Base-by-base conservation (phyloP, 169 alveolate genomes). In the Eimeria zaria region DNA sequence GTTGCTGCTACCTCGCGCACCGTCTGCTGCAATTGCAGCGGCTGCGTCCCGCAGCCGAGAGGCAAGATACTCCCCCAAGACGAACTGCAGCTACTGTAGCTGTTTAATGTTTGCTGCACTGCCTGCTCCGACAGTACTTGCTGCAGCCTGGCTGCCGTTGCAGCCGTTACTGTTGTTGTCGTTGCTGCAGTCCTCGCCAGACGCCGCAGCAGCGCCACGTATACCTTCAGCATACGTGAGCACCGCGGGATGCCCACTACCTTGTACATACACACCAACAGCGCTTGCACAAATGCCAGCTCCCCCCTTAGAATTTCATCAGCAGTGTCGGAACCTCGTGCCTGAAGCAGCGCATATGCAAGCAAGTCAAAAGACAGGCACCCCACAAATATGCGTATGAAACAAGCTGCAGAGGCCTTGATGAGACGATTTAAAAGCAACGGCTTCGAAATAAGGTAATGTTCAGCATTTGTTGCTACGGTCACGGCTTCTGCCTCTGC, bases 121-220 rank as follows among this genome's bases (percentile, higher is more conserved):
- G 91, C 41, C 91, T 83, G 58, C 53, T 83, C 53, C 48, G 91
- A 83, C 91, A 83, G 91, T 74, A 55, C 71, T 36, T 83, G 91
- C 48, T 48, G 53, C 74, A 83, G 74, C 51, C 71, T 48, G 51
- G 60, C 51, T 27, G 51, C 74, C 24, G 71, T 83, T 33, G 91
- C 76, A 27, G n/a, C 24, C 30, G 91, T 48, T 9, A 74, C n/a
- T 55, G 91, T 74, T 30, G 91, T 74, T 30, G 91, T 58, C 39
- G 88, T 78, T 33, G 73, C 91, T 58, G 91, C 73, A 33, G 73
- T 53, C 55, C 91, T n/a, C 36, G 91, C 91, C 22, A 83, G 33
- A 36, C 91, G 91, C 91, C 91, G 91, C 91, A 83, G 48, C 53
- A 83, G 74, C 36, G 74, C 91, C 91, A 53, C 53, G 44, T 83